Base-by-base conservation (phyloP, 106 monocot genomes). In the Allium fistulosum region DNA sequence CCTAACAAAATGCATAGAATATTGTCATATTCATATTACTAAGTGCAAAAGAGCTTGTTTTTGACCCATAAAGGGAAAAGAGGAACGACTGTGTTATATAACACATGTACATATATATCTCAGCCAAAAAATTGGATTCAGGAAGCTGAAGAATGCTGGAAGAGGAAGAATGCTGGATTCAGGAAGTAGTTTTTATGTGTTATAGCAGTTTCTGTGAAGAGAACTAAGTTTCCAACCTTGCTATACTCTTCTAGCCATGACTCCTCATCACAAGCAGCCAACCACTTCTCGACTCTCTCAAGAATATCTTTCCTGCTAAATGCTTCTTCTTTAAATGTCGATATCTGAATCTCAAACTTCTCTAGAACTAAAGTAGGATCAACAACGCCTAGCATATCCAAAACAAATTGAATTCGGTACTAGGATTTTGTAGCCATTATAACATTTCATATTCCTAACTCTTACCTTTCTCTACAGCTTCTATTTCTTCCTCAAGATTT, bases 161-260 rank as follows among this genome's bases (percentile, higher is more conserved):
- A n/a, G n/a, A n/a, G n/a, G n/a, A n/a, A n/a, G n/a, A n/a, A n/a
- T n/a, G n/a, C n/a, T n/a, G n/a, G n/a, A n/a, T n/a, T n/a, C n/a
- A n/a, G n/a, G n/a, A 22, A 22, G 22, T 22, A 1, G 22, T 22
- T 22, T 1, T 22, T 22, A 22, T 22, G 46, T 65, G 11, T n/a
- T 17, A 66, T 18, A 52, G 48, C 17, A n/a, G 47, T 58, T 15
- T 7, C n/a, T 27, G 28, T 53, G 27, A 62, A 58, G 3, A 46
- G 11, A 10, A 18, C 52, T 22, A 57, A 55, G 80, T 71, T 59
- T n/a, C 78, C 15, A 17, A 94, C 94, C 85, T 81, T 85, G 67
- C 81, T 90, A 55, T 94, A 92, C 65, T 92, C 87, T 49, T 87
- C 91, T 8, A 92, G 76, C 91, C 91, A 92, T 22, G 75, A 75